Percentiles rank a stretch among this genome's conserved stretches.
These are phyloP conservation scores for Ceratocystis huliohia DNA, from an alignment of 2,329 filamentous ascomycete genomes.

Conservation along the genomic window DNA sequence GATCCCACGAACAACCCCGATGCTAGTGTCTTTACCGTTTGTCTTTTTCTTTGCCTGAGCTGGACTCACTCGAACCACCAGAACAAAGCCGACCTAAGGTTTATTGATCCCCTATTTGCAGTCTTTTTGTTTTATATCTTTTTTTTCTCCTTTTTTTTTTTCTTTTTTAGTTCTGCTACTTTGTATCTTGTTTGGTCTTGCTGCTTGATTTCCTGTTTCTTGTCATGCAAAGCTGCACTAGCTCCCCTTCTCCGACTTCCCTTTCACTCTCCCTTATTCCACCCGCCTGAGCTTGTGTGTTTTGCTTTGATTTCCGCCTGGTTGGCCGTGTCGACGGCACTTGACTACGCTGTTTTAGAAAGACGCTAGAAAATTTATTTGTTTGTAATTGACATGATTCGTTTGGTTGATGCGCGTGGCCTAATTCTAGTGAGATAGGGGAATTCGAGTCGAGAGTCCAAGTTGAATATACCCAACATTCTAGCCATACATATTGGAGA, in stretches of 20 bases:
- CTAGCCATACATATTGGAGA: background rate
- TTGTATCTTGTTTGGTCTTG: background rate
- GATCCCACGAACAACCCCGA: background rate
- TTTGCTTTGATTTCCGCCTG: background rate
- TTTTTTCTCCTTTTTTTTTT: constrained; percentile 12
- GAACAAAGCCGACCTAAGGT: background rate
- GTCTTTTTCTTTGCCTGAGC: background rate
- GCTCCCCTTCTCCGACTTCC: background rate
- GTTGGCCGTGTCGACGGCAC: background rate
- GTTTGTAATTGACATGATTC: background rate
- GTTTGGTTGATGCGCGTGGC: too few relatives aligned
- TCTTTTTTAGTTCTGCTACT: background rate
- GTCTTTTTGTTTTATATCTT: constrained; percentile 12
- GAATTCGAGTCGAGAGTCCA: background rate
- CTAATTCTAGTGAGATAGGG: too few relatives aligned
- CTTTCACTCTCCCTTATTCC: background rate
- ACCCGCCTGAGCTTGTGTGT: background rate
- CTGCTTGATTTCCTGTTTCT: background rate
- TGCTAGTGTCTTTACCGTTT: constrained; percentile 2
- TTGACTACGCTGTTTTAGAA: background rate
- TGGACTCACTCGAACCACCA: constrained; percentile 9
- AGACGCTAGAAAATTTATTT: background rate
- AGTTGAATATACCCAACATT: background rate
- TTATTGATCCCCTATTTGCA: background rate
- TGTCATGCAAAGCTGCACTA: background rate